Percentiles rank a stretch among this genome's conserved stretches.
Conservation (phyloP, 768 basidiomycete species). For the Mrakia hoshinonis region DNA sequence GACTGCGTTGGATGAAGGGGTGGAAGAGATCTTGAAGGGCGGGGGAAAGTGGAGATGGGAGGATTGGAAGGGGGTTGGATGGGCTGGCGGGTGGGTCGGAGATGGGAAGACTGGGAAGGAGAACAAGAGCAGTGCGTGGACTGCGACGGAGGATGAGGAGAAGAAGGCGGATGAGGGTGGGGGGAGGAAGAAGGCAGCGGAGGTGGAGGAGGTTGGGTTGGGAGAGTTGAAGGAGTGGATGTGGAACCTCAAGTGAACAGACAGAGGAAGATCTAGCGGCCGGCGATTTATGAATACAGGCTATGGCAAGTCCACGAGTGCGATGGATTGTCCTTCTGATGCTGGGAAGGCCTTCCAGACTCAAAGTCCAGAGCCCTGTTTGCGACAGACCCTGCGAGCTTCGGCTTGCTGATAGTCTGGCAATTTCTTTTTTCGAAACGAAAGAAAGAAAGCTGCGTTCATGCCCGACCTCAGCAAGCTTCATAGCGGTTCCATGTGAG, state of each 20-base stretch:
- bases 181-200: neutral
- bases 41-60: constrained; percentile 28
- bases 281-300: too few relatives aligned
- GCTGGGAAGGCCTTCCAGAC: too few relatives aligned
- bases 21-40: constrained; percentile 20
- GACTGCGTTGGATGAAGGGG: neutral
- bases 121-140: neutral
- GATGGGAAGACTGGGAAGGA: neutral
- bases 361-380: too few relatives aligned
- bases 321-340: too few relatives aligned
- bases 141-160: neutral
- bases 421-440: too few relatives aligned
- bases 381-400: too few relatives aligned
- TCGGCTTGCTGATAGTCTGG: too few relatives aligned
- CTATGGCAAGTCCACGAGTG: too few relatives aligned
- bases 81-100: constrained; percentile 26
- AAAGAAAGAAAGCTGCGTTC: too few relatives aligned
- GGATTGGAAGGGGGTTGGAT: constrained; percentile 28
- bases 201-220: constrained; percentile 19
- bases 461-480: too few relatives aligned
- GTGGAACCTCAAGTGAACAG: constrained; percentile 24
- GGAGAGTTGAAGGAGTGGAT: constrained; percentile 28
- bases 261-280: too few relatives aligned
- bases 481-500: too few relatives aligned
- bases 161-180: neutral